These are phyloP conservation scores for Dothistroma pini DNA, from an alignment of 2,329 filamentous ascomycete genomes.

Conservation along the genomic window DNA sequence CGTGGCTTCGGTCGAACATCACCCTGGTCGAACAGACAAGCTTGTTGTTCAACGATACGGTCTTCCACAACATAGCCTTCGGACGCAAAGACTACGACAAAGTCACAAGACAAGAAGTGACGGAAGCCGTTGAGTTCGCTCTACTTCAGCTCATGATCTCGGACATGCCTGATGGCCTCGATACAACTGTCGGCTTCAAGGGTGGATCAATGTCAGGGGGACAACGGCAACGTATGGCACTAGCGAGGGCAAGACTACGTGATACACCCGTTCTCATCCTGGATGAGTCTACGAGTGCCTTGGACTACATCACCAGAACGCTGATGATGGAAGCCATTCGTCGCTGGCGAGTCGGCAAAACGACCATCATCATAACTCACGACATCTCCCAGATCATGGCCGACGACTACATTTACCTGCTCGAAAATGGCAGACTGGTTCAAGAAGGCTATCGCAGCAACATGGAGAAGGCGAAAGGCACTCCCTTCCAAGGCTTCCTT, in stretches of 20 bases:
- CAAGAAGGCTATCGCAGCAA: constrained; percentile 63
- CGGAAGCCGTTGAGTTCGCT: constrained; percentile 61
- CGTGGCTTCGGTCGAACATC: constrained; percentile 74
- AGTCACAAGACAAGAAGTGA: constrained; percentile 55
- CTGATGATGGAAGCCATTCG: constrained; percentile 72
- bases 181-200: constrained; percentile 68
- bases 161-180: constrained; percentile 63
- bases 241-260: constrained; percentile 73
- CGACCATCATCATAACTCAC: constrained; percentile 91
- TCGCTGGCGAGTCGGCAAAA: constrained; percentile 72
- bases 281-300: constrained; percentile 82
- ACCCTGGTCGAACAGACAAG: constrained; percentile 80
- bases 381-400: constrained; percentile 72
- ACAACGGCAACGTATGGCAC: constrained; percentile 74
- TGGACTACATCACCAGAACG: constrained; percentile 68
- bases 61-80: constrained; percentile 74
- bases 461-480: constrained; percentile 42
- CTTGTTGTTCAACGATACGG: constrained; percentile 74
- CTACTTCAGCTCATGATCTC: constrained; percentile 65
- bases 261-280: constrained; percentile 78
- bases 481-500: constrained; percentile 34
- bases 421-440: constrained; percentile 66
- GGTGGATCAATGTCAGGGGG: constrained; percentile 75
- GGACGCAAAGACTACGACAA: constrained; percentile 53
- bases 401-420: constrained; percentile 73